phyloP scores from a whole-genome alignment of 2,329 filamentous ascomycete species.

The Beauveria bassiana region DNA sequence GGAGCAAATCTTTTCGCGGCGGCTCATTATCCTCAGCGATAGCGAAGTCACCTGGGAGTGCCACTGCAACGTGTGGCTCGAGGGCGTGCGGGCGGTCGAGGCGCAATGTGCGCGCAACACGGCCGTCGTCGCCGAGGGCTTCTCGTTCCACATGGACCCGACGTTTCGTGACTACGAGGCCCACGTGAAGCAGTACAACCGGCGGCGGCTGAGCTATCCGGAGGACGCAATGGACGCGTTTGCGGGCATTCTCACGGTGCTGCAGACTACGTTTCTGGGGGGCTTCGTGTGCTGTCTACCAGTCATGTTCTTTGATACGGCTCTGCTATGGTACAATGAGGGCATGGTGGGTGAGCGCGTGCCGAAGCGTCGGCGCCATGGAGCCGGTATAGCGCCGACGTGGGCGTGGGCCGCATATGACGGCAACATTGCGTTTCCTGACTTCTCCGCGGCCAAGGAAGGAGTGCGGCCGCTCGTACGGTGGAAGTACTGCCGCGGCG shows the following conservation, averaged over 20 bases:
- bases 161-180: not conserved
- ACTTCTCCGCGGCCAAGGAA: constrained; percentile 4
- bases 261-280: constrained; percentile 5
- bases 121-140: not conserved
- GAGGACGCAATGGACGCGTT: constrained; percentile 11
- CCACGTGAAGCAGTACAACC: constrained; percentile 10
- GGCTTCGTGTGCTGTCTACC: constrained; percentile 12
- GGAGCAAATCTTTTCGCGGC: constrained; percentile 9
- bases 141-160: constrained; percentile 4
- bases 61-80: constrained; percentile 12
- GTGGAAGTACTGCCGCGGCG: constrained; percentile 8
- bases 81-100: constrained; percentile 7
- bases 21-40: constrained; percentile 5
- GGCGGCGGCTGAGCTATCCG: constrained; percentile 4
- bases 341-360: not conserved
- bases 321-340: constrained; percentile 11
- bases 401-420: constrained; percentile 7
- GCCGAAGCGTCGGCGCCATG: not conserved
- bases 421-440: constrained; percentile 1
- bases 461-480: constrained; percentile 8
- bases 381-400: not conserved
- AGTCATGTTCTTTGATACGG: constrained; percentile 11
- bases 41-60: constrained; percentile 8
- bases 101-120: constrained; percentile 8
- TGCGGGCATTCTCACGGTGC: constrained; percentile 10